phyloP scores from a whole-genome alignment of 73 alveolate genomes.

The Blepharisma japonicum region DNA sequence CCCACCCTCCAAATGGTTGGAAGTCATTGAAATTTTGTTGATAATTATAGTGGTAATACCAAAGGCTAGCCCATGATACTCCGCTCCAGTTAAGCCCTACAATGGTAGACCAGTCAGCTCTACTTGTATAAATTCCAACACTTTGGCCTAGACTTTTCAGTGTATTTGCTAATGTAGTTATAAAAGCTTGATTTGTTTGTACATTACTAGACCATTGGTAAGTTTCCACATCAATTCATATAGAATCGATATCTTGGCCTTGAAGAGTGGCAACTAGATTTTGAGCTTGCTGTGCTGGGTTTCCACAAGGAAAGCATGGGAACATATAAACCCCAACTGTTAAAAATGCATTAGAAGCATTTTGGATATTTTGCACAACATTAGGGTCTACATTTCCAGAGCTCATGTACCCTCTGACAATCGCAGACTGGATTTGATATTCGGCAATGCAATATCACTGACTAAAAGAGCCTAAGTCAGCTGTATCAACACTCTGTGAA shows the following conservation, averaged over 20 bases:
- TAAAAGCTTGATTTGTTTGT: constrained; percentile 55
- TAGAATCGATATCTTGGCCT: constrained; percentile 43
- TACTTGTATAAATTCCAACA: constrained; percentile 61
- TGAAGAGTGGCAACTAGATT: constrained; percentile 39
- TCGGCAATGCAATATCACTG: no score
- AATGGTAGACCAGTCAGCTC: constrained; percentile 60
- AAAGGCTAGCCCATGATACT: constrained; percentile 47
- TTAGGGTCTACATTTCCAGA: constrained; percentile 52
- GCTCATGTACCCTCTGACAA: constrained; percentile 53
- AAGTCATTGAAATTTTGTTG: constrained; percentile 61
- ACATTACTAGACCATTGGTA: constrained; percentile 62
- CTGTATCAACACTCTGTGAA: no score
- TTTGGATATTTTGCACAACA: constrained; percentile 38
- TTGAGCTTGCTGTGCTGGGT: constrained; percentile 41
- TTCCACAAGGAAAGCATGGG: constrained; percentile 42
- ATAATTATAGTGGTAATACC: constrained; percentile 86
- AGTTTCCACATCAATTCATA: constrained; percentile 78
- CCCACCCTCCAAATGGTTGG: constrained; percentile 71
- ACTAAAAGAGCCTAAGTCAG: no score
- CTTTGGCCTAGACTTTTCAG: constrained; percentile 45
- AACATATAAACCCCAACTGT: constrained; percentile 57
- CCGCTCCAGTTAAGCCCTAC: constrained; percentile 64
- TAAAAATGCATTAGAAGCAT: constrained; percentile 46
- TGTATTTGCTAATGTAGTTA: constrained; percentile 43
- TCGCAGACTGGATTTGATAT: no score